These are phyloP conservation scores for Tylopilus intermedius DNA, from an alignment of 768 basidiomycete species.

Conservation along the genomic window DNA sequence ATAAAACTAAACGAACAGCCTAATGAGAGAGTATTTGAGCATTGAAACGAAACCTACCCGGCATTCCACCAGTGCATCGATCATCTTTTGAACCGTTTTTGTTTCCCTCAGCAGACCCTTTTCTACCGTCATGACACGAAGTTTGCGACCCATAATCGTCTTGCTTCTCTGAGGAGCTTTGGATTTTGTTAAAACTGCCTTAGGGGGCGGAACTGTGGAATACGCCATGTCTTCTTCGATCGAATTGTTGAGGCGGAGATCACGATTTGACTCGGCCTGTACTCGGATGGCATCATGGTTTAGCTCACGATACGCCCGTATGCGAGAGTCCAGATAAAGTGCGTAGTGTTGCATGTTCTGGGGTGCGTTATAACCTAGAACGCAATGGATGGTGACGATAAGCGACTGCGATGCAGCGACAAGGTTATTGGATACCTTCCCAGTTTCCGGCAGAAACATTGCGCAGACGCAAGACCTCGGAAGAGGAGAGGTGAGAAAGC, in stretches of 20 bases:
- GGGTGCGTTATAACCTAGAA: constrained; percentile 75
- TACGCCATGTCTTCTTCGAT: constrained; percentile 54
- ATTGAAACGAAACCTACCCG: constrained; percentile 50
- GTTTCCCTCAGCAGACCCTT: constrained; percentile 93
- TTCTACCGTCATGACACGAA: constrained; percentile 90
- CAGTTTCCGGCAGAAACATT: constrained; percentile 78
- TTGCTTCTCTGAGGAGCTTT: constrained; percentile 56
- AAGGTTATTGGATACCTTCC: constrained; percentile 61
- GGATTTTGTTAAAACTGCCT: constrained; percentile 29
- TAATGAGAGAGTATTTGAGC: background rate
- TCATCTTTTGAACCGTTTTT: constrained; percentile 82
- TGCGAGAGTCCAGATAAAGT: constrained; percentile 81
- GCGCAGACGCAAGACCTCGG: constrained; percentile 74
- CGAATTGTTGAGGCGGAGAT: constrained; percentile 60
- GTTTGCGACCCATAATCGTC: constrained; percentile 75
- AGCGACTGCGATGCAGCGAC: background rate
- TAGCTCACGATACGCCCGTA: constrained; percentile 81
- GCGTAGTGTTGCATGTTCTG: constrained; percentile 87
- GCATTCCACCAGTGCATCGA: constrained; percentile 84
- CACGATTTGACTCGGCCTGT: constrained; percentile 89
- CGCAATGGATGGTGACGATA: background rate
- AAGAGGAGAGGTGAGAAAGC: constrained; percentile 72
- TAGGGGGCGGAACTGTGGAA: constrained; percentile 24
- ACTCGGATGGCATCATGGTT: constrained; percentile 93
- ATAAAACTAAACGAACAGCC: constrained; percentile 63